These are phyloP conservation scores for Dissophora ornata DNA, from an alignment of 192 early-diverging fungal species.

Conservation along the genomic window DNA sequence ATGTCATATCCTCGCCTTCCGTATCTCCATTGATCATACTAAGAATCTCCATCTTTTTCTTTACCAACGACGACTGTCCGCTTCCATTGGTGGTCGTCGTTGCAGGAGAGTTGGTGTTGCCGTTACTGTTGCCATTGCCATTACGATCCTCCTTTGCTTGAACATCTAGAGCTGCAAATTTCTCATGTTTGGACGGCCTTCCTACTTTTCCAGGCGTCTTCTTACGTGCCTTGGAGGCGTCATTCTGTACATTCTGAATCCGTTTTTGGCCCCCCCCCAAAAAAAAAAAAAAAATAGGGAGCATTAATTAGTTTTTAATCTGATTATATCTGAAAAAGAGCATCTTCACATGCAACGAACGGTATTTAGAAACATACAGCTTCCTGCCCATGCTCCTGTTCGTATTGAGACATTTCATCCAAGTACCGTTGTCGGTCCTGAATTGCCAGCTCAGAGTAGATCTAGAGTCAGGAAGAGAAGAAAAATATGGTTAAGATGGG, in stretches of 20 bases:
- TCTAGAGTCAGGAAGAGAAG: constrained; percentile 15
- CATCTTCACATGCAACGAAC: too few relatives aligned
- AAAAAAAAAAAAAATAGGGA: not conserved
- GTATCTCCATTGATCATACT: constrained; percentile 19
- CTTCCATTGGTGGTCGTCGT: not conserved
- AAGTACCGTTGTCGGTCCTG: constrained; percentile 36
- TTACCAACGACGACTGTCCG: not conserved
- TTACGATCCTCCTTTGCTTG: constrained; percentile 1
- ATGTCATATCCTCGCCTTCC: constrained; percentile 18
- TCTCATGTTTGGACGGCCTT: constrained; percentile 19
- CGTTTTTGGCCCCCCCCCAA: too few relatives aligned
- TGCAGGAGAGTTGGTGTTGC: not conserved
- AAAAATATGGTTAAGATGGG: not conserved
- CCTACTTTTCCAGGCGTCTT: constrained; percentile 25
- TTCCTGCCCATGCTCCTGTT: constrained; percentile 26
- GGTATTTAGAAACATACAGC: not conserved
- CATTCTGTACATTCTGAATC: constrained; percentile 8
- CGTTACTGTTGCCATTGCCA: constrained; percentile 2
- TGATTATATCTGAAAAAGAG: too few relatives aligned
- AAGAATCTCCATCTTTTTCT: constrained; percentile 38
- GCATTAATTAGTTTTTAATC: too few relatives aligned
- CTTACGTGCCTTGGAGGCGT: not conserved
- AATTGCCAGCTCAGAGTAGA: constrained; percentile 48
- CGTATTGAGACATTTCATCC: constrained; percentile 38
- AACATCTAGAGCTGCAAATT: not conserved